These are phyloP conservation scores for Neopestalotiopsis rosae DNA, from an alignment of 2,329 filamentous ascomycete genomes.

Conservation along the genomic window DNA sequence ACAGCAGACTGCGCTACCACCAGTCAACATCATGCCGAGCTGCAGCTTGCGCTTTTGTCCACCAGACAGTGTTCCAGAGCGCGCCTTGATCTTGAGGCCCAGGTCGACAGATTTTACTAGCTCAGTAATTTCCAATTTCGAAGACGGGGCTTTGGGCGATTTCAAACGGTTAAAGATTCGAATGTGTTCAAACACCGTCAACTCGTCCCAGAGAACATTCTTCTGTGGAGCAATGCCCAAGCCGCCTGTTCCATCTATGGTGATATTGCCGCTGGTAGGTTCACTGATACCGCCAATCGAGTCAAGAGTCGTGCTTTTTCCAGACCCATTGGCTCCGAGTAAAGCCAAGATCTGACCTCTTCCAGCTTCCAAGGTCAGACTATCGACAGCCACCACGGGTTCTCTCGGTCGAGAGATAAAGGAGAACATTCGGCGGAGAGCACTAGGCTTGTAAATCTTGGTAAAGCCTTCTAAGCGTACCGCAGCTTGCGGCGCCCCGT, in stretches of 20 bases:
- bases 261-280: conserved; percentile 77
- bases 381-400: conserved; percentile 79
- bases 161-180: conserved; percentile 85
- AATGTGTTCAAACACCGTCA: conserved; percentile 87
- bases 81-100: conserved; percentile 72
- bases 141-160: conserved; percentile 60
- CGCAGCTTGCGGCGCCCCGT: conserved; percentile 49
- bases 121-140: conserved; percentile 62
- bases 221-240: conserved; percentile 90
- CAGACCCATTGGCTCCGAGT: conserved; percentile 87
- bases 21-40: conserved; percentile 93
- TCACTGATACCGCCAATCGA: conserved; percentile 84
- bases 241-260: conserved; percentile 77
- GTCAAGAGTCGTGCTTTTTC: conserved; percentile 89
- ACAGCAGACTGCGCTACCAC: conserved; percentile 85
- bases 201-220: conserved; percentile 90
- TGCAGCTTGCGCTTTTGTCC: conserved; percentile 94
- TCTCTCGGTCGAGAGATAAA: conserved; percentile 56
- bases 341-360: conserved; percentile 86
- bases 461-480: conserved; percentile 76
- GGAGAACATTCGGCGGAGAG: conserved; percentile 59
- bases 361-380: conserved; percentile 72
- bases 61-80: conserved; percentile 80
- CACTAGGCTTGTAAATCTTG: conserved; percentile 76
- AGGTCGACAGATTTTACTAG: conserved; percentile 78